phyloP scores from a whole-genome alignment of 129 eudicot species.

The Solidago caesia region DNA sequence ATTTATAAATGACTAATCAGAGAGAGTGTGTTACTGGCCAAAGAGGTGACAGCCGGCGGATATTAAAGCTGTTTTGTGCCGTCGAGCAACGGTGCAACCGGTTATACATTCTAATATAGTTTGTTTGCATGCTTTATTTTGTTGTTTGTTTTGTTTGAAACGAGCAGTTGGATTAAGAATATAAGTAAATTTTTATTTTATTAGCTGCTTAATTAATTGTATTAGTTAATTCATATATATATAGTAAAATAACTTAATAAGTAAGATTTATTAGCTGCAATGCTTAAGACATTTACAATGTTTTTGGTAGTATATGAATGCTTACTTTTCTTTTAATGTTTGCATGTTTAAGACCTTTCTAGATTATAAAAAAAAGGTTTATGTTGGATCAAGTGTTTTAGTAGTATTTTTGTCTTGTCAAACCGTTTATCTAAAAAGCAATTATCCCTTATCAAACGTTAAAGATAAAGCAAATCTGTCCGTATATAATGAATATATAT shows the following conservation, averaged over 20 bases:
- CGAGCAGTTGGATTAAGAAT: background rate
- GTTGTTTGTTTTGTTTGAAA: conserved; percentile 28
- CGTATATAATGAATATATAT: too few relatives aligned
- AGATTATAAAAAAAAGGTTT: too few relatives aligned
- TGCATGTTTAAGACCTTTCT: too few relatives aligned
- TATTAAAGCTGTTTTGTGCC: conserved; percentile 33
- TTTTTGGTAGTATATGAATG: conserved; percentile 33
- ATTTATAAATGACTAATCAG: conserved; percentile 33
- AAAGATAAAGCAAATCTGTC: background rate
- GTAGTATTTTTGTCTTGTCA: conserved; percentile 23
- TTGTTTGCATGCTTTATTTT: conserved; percentile 42
- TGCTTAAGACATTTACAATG: conserved; percentile 27
- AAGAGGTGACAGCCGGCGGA: conserved; percentile 64
- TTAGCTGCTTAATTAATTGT: background rate
- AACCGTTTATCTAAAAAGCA: conserved; percentile 18
- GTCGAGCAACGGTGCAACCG: conserved; percentile 44
- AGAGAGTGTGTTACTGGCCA: conserved; percentile 14
- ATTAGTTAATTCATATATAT: conserved; percentile 3
- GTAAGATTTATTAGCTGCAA: conserved; percentile 33
- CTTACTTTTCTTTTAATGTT: background rate
- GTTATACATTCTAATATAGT: conserved; percentile 29
- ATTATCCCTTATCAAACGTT: conserved; percentile 2
- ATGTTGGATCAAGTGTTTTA: background rate
- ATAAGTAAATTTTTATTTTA: background rate
- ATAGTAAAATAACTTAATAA: background rate